Evolutionary conservation across 139 green algal genomes (phyloP), one percentile per base, ranked within the genome.

Genomic region (Chlamydomonas sphaeroides): DNA sequence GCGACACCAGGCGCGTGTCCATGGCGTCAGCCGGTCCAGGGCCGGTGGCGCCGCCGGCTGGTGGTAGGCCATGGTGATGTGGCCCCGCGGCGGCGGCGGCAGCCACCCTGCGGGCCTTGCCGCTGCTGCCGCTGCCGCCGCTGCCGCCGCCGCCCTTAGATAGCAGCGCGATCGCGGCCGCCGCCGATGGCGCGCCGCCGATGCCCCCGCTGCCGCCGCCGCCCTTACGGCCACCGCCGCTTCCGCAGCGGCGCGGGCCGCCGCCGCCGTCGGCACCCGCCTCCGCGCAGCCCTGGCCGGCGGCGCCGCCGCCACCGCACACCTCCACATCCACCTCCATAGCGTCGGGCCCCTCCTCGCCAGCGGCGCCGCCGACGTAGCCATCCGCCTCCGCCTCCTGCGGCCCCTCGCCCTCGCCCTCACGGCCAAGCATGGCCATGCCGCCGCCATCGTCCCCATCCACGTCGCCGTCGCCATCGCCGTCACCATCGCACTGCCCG

Each of bases 311-410:
- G 25, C 56, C 56, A 25, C 18, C 21, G 28, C 49, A 68, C 0
- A 68, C 36, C 28, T 80, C 72, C 36, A 78, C 32, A n/a, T 79
- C 71, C 21, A 79, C 33, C 36, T 80, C 74, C 74, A 71, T 70
- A 0, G 39, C 23, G 20, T 70, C 59, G 18, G n/a, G 56, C 15
- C 41, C 74, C 11, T 35, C 59, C 6, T 61, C 41, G 41, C 38
- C 71, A 1, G 33, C 28, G 26, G 56, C 56, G 8, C 61, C n/a
- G n/a, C n/a, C 61, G 11, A 38, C 61, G n/a, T 11, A 36, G 17
- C 72, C 72, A 25, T 70, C 45, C 26, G 62, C 75, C 33, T 63
- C 42, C 25, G 75, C 75, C 42, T 65, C 23, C 75, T 82, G 75
- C 75, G 61, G 61, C 42, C 62, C 10, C n/a, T 72, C 62, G 28